Conservation (phyloP, 176 grass and related monocot genomes). For the Lolium multiflorum region DNA sequence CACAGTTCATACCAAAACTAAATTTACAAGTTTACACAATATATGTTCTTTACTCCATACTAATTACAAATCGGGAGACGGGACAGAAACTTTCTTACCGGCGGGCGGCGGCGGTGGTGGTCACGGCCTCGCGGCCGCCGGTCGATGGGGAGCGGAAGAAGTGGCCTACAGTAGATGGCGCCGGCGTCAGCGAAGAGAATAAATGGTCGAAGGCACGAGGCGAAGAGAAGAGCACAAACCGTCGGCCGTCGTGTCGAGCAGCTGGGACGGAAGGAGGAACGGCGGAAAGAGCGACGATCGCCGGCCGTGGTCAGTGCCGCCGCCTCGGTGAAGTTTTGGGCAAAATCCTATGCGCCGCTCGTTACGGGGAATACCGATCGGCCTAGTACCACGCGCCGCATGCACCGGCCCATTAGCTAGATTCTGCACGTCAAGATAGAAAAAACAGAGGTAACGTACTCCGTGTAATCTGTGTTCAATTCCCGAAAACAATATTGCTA, state of each 20-base stretch:
- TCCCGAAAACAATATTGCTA: rapidly evolving
- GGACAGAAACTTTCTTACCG: neutral
- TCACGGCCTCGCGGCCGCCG: neutral
- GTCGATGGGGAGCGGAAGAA: neutral
- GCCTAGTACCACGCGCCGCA: neutral
- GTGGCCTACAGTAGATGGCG: neutral
- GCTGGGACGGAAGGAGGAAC: neutral
- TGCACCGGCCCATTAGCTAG: neutral
- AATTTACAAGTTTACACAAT: neutral
- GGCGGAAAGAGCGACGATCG: neutral
- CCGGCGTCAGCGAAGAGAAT: neutral
- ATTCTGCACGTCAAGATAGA: neutral
- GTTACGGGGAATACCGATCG: neutral
- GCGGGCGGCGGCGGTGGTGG: neutral
- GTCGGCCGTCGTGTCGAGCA: neutral
- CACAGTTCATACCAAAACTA: neutral
- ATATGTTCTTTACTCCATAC: neutral
- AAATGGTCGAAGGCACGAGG: neutral
- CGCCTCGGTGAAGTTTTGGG: no score
- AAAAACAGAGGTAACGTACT: neutral
- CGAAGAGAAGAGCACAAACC: neutral
- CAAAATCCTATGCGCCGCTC: no score
- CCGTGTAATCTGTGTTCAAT: neutral
- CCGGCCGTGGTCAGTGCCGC: neutral
- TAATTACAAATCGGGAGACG: neutral